Conservation (phyloP, 2,329 filamentous ascomycete species). For the Tolypocladium sp. region DNA sequence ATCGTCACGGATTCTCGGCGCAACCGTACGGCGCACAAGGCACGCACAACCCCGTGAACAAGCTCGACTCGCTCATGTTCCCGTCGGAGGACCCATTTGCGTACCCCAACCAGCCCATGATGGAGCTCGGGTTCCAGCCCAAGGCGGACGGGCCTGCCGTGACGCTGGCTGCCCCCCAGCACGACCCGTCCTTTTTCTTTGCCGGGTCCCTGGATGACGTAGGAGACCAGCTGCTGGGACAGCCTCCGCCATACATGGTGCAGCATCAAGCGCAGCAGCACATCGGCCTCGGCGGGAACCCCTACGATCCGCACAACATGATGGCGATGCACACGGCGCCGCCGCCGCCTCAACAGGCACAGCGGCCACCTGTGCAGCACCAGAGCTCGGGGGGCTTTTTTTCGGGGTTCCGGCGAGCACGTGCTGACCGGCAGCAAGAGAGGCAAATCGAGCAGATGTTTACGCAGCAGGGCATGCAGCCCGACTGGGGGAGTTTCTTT, state of each 20-base stretch:
- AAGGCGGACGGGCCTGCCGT: slow-evolving; percentile 21
- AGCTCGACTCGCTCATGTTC: slow-evolving; percentile 73
- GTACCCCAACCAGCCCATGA: slow-evolving; percentile 69
- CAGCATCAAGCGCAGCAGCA: slow-evolving; percentile 35
- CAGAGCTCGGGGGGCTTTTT: slow-evolving; percentile 20
- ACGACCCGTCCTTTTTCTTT: slow-evolving; percentile 39
- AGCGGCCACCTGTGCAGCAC: slow-evolving; percentile 13
- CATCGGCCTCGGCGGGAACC: slow-evolving; percentile 31
- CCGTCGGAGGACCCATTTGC: slow-evolving; percentile 69
- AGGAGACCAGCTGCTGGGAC: slow-evolving; percentile 64
- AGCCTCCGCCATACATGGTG: slow-evolving; percentile 63
- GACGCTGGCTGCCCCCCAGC: slow-evolving; percentile 20
- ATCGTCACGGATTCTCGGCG: slow-evolving; percentile 21
- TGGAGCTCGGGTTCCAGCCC: slow-evolving; percentile 40
- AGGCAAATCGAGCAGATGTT: slow-evolving; percentile 41
- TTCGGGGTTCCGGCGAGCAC: slow-evolving; percentile 14
- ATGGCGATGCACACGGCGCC: slow-evolving; percentile 24
- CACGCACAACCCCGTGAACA: slow-evolving; percentile 45
- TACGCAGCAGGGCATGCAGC: slow-evolving; percentile 34
- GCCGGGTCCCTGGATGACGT: slow-evolving; percentile 52
- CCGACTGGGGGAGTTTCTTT: slow-evolving; percentile 38
- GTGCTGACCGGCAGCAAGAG: slow-evolving; percentile 20
- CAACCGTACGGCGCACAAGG: slow-evolving; percentile 20
- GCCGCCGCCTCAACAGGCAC: slow-evolving; percentile 5
- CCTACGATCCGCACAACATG: slow-evolving; percentile 35